Evolutionary conservation across 306 rosid species (phyloP).

Genomic region (Chamaecrista fasciculata): DNA sequence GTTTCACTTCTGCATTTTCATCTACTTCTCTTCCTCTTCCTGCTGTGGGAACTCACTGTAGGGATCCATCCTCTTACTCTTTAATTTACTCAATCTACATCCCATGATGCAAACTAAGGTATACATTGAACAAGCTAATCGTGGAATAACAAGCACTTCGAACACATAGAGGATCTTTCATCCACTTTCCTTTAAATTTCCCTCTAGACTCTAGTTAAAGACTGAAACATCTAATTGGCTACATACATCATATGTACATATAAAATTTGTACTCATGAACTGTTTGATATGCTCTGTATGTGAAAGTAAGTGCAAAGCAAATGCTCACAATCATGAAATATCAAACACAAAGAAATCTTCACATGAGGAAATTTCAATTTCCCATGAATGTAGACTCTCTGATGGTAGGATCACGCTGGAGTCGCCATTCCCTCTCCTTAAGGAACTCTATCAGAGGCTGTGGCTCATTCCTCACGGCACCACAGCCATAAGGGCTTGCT

Average conservation of each 20-base stretch:
- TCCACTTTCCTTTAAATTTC: conserved; percentile 24
- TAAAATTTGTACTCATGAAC: neutral
- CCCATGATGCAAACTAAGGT: no score
- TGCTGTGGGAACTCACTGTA: no score
- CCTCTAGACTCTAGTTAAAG: conserved; percentile 22
- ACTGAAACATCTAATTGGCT: conserved; percentile 39
- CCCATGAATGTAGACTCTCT: conserved; percentile 67
- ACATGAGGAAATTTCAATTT: conserved; percentile 33
- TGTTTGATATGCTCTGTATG: neutral
- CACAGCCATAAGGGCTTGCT: conserved; percentile 57
- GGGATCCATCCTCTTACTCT: no score
- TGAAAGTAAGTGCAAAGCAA: conserved; percentile 24
- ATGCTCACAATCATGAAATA: conserved; percentile 20
- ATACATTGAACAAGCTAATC: neutral
- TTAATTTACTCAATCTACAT: no score
- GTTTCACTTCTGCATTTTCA: no score
- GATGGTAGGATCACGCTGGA: conserved; percentile 58
- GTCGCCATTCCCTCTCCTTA: conserved; percentile 73
- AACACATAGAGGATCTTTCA: conserved; percentile 5
- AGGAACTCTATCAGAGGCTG: conserved; percentile 65
- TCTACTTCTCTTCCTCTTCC: no score
- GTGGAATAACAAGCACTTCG: neutral
- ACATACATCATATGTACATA: conserved; percentile 25
- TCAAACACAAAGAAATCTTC: conserved; percentile 2
- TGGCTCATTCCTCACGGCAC: conserved; percentile 63